Base-by-base conservation (phyloP, 2,329 filamentous ascomycete species). In the Beauveria sp. region DNA sequence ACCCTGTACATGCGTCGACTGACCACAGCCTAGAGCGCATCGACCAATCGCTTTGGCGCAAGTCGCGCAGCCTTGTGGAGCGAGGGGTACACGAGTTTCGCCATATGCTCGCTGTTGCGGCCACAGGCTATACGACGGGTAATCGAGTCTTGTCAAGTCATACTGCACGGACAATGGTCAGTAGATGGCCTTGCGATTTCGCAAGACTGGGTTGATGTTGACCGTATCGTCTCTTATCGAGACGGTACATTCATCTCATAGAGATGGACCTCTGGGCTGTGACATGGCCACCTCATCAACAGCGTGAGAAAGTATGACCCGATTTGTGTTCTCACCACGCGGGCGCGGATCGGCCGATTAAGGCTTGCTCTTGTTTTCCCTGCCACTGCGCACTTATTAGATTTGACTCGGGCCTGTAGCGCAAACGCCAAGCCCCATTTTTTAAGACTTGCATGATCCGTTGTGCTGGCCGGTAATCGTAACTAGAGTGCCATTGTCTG, bases 61-160 rank as follows among this genome's bases (percentile, higher is more conserved):
- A 48, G 42, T 26, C 16, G 50, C 46, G 59, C 59, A 61, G 59
- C 59, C 59, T 61, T 61, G 51, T 61, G 59, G 59, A 61, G 59
- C 50, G 51, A 55, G 51, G 22, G 50, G 22, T 22, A 26, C 38
- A 24, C 42, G 50, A 48, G 42, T 48, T 42, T 55, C 28, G 49
- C 58, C 57, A 46, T 46, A 42, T 43, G 40, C 48, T 60, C 58
- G 49, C n/a, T 54, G 46, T 60, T 46, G 45, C 43, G 43, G 55
- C 43, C 52, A 43, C 20, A 34, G 34, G 31, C 28, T n/a, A 50
- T 59, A 59, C 56, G 34, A 51, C 42, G 48, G 38, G 31, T 43
- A 51, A 60, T 49, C 24, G 48, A n/a, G 48, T 24, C 20, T 8
- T 7, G 5, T 43, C 38, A 34, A 52, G 57, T 52, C 45, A 40